Conservation (phyloP, 305 asterid species). For the Stenogyne calaminthoides region DNA sequence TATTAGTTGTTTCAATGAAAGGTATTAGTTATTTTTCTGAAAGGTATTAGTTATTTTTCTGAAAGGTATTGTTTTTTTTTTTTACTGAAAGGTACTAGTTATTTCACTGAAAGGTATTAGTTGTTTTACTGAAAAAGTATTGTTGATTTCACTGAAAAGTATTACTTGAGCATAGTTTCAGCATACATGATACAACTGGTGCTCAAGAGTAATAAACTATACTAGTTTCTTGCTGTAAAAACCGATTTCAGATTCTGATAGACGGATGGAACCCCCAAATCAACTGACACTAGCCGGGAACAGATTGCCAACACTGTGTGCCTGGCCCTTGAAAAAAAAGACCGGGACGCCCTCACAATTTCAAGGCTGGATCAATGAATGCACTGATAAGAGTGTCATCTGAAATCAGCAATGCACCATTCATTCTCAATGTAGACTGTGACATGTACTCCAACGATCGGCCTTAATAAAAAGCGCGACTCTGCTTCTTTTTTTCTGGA, state of each 20-base stretch:
- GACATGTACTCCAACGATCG: constrained; percentile 86
- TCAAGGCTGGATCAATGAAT: constrained; percentile 94
- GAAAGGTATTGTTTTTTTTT: too few species aligned
- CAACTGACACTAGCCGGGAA: constrained; percentile 49
- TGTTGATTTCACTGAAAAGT: too few species aligned
- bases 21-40: too few species aligned
- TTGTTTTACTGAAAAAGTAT: too few species aligned
- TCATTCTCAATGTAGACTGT: constrained; percentile 84
- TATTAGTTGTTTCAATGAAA: too few species aligned
- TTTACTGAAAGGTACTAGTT: too few species aligned
- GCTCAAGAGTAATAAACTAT: too few species aligned
- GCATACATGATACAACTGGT: too few species aligned
- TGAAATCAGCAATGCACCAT: constrained; percentile 72
- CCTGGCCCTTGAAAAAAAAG: constrained; percentile 74
- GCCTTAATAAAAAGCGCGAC: constrained; percentile 53
- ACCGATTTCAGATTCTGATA: constrained; percentile 49
- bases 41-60: too few species aligned
- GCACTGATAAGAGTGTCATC: constrained; percentile 78
- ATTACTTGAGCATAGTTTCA: too few species aligned
- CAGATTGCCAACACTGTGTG: constrained; percentile 70
- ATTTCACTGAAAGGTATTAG: too few species aligned
- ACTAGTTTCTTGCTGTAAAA: not conserved
- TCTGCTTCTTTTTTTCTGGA: constrained; percentile 83
- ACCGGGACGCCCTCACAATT: constrained; percentile 55
- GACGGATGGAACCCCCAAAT: constrained; percentile 51